Evolutionary conservation across 352 stramenopile species (phyloP).

Genomic region (Pythium utonaiense): DNA sequence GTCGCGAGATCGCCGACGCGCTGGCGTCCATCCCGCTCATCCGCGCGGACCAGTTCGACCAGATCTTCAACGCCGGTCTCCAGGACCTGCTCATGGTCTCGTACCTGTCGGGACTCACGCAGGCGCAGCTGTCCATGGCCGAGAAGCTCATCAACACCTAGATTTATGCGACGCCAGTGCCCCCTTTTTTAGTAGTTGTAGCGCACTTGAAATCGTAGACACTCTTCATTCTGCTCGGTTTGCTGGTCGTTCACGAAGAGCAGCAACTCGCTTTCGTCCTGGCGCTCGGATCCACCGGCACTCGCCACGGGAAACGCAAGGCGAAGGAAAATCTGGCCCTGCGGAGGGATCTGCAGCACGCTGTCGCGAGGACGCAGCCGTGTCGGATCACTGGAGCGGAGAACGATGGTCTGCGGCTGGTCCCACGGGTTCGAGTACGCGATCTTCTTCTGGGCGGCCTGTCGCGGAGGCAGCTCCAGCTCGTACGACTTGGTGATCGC

Average conservation of each 20-base stretch:
- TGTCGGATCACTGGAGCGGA: constrained; percentile 75
- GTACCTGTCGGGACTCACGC: constrained; percentile 96
- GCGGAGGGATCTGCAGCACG: constrained; percentile 46
- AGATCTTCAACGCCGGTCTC: constrained; percentile 95
- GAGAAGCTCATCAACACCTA: constrained; percentile 96
- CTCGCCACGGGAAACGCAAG: constrained; percentile 33
- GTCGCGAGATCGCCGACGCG: constrained; percentile 91
- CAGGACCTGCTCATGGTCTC: constrained; percentile 99
- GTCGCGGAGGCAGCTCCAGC: constrained; percentile 55
- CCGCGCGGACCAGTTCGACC: constrained; percentile 93
- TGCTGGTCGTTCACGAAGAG: constrained; percentile 92
- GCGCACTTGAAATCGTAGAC: constrained; percentile 83
- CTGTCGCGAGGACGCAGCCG: constrained; percentile 73
- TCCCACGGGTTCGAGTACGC: constrained; percentile 93
- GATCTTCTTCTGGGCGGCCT: constrained; percentile 89
- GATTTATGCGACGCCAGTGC: constrained; percentile 16
- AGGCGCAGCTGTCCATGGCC: constrained; percentile 96
- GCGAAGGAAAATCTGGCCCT: constrained; percentile 51
- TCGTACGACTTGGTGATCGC: constrained; percentile 92
- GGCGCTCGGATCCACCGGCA: neutral
- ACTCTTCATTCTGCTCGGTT: constrained; percentile 92
- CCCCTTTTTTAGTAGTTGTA: constrained; percentile 36
- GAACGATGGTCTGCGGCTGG: constrained; percentile 67
- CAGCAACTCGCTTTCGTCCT: constrained; percentile 50
- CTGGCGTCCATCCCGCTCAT: constrained; percentile 93